Percentiles rank a stretch among this genome's conserved stretches.
Evolutionary conservation across 169 alveolate genomes (phyloP).

Genomic region (Condylostoma magnum): DNA sequence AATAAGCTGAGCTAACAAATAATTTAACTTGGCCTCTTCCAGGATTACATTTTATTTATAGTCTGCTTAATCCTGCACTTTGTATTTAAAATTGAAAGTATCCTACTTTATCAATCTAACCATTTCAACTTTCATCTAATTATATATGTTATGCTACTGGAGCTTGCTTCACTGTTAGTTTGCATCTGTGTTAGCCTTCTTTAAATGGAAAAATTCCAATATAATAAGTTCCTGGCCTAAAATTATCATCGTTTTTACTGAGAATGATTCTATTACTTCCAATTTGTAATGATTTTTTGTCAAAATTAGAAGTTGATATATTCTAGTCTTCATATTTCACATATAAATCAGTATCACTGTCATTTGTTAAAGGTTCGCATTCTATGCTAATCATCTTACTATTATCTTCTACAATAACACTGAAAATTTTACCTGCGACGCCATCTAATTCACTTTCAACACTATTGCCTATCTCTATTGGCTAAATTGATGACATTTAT

Average conservation of each 20-base stretch:
- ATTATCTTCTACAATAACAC: no score
- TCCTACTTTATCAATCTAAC: not conserved
- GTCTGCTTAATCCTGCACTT: not conserved
- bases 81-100: not conserved
- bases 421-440: no score
- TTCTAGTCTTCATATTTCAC: no score
- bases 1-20: not conserved
- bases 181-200: not conserved
- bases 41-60: not conserved
- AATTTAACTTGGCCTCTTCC: not conserved
- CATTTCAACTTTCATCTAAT: not conserved
- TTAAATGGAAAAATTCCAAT: slow-evolving; percentile 10
- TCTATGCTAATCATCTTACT: no score
- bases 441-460: no score
- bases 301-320: no score
- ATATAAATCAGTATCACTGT: no score
- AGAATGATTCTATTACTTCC: slow-evolving; percentile 40
- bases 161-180: not conserved
- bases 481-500: no score
- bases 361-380: no score
- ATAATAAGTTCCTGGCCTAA: slow-evolving; percentile 23
- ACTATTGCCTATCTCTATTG: no score
- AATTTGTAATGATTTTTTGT: slow-evolving; percentile 39
- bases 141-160: not conserved
- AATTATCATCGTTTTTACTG: slow-evolving; percentile 30